Evolutionary conservation across 306 rosid species (phyloP), one percentile per base, ranked within the genome.

Genomic region (Vachellia pachyceras): DNA sequence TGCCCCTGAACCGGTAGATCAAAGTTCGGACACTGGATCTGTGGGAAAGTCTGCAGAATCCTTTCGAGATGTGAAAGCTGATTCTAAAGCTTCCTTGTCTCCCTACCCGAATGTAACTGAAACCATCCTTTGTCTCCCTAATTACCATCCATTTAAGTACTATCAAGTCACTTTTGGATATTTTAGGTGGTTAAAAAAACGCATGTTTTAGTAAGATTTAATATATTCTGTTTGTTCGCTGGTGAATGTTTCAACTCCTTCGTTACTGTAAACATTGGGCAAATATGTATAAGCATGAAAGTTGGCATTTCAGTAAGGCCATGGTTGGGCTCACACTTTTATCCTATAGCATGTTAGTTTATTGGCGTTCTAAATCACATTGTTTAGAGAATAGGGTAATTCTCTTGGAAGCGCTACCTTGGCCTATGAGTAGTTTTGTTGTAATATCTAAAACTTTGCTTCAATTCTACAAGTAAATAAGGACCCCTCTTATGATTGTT

Each of bases 81-180:
- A 64, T 70, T 76, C 85, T 10, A 82, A 77, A 77, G 77, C 82
- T 64, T 89, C 88, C 65, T 91, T 86, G 45, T 91, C 94, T 83
- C 97, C 97, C 37, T 87, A 87, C 69, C 92, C 96, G 61, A 91
- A 80, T 71, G 98, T 91, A 88, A 64, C 68, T 75, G 75, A 73
- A 77, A 40, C 79, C 72, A 69, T 66, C 79, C 75, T 81, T 39
- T 58, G n/a, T 75, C 35, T 29, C 7, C 47, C 72, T 35, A 22
- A 33, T 67, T 46, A 41, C 50, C 17, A 52, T 78, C 45, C 41
- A 73, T 76, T 71, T 14, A 44, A 65, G 84, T 78, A 33, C 64
- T 25, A 70, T 46, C 3, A 74, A 52, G 72, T 47, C 63, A 44
- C 9, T 20, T 22, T 58, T n/a, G 25, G 23, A 10, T 79, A 60